Base-by-base conservation (phyloP, 345 rosid genomes). In the Isatis tinctoria region DNA sequence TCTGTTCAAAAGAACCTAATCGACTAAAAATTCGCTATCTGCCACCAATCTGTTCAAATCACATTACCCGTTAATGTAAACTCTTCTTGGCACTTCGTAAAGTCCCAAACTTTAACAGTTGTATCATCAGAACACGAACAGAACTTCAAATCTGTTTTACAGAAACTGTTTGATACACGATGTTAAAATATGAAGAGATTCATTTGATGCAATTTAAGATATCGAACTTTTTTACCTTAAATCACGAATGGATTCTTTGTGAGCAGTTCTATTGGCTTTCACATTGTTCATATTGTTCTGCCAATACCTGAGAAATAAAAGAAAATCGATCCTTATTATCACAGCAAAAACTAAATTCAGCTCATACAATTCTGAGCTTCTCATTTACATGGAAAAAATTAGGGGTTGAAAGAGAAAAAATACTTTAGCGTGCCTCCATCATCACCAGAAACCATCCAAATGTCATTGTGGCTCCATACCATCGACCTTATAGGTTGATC, bases 81-180 rank as follows among this genome's bases (percentile, higher is more conserved):
- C 86, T 92, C 99, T 74, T 92, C 99, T 73, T 87, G 91, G 85
- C 93, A 95, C 76, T 85, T 82, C 57, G 98, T 91, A 79, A 95
- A 95, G 81, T 95, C 99, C 98, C 99, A 95, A 48, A 95, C 94
- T 85, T 92, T 95, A 59, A 95, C 97, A 60, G 97, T 90, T 24
- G 92, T 90, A 80, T 95, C 99, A 78, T 95, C 99, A 60, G 98
- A 95, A 74, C 99, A 92, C 45, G 99, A 92, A 75, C 97, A 95
- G 72, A 95, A 95, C 83, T 95, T 95, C 85, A 95, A 86, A 83
- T 92, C 99, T 79, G 99, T 95, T 84, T 92, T 78, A 80, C 97
- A 92, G 75, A 95, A 95, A 82, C 99, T 95, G 93, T 81, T 79
- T 39, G 74, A 65, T 74, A 80, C 70, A 68, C 41, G 35, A 59